phyloP scores from a whole-genome alignment of 1,284 basidiomycete genomes.

The Afroboletus lepidellus region DNA sequence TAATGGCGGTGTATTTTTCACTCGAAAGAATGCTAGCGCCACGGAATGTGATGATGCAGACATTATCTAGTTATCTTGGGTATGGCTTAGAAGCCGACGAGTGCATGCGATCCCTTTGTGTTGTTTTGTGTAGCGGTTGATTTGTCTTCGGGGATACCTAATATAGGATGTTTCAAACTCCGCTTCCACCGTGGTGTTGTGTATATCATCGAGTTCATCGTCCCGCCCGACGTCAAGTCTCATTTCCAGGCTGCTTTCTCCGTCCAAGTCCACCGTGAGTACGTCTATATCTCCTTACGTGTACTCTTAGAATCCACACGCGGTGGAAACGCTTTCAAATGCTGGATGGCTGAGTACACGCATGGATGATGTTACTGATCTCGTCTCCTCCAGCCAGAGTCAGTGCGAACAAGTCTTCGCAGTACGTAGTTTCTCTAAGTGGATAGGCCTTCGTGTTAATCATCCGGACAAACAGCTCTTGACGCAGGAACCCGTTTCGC shows the following conservation, averaged over 20 bases:
- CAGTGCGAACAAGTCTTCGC: slow-evolving; percentile 24
- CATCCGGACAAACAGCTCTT: slow-evolving; percentile 38
- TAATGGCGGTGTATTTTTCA: not conserved
- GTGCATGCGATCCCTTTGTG: too few relatives aligned
- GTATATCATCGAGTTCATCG: slow-evolving; percentile 21
- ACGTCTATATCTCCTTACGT: not conserved
- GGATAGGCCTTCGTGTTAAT: not conserved
- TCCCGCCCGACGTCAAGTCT: slow-evolving; percentile 31
- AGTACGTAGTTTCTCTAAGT: slow-evolving; percentile 16
- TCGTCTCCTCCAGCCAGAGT: slow-evolving; percentile 6
- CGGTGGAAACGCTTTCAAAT: not conserved
- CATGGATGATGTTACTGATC: slow-evolving; percentile 25
- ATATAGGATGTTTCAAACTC: slow-evolving; percentile 22
- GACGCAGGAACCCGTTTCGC: slow-evolving; percentile 39
- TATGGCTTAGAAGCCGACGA: too few relatives aligned
- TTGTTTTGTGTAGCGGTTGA: too few relatives aligned
- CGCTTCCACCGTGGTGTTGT: slow-evolving; percentile 12
- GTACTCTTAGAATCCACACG: not conserved
- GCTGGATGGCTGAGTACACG: slow-evolving; percentile 22
- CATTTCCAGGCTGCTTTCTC: slow-evolving; percentile 11
- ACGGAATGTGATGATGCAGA: not conserved
- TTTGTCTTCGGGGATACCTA: slow-evolving; percentile 3
- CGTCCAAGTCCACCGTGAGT: slow-evolving; percentile 23
- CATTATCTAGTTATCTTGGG: not conserved
- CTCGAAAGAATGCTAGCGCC: not conserved